Base-by-base conservation (phyloP, 441 rosid species). In the Pelargonium citronellum region DNA sequence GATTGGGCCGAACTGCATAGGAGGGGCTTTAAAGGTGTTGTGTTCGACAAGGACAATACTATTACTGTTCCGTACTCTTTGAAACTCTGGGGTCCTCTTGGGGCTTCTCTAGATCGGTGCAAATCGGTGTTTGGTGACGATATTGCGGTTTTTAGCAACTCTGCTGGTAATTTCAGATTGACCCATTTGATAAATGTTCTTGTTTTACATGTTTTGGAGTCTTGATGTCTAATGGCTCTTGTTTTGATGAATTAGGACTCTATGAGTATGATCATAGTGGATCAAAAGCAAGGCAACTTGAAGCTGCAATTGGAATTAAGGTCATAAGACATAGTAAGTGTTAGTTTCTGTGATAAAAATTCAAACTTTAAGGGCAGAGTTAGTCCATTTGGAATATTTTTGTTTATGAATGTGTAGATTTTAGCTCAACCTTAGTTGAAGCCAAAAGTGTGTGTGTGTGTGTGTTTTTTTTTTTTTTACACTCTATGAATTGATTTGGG, bases 1-100 rank as follows among this genome's bases (percentile, higher is more conserved):
- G 96, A 95, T 70, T 92, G 99, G 99, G 82, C 67, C 24, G 96
- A 88, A 83, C 87, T 95, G 66, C 87, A 79, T 47, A 79, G 67
- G 67, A 88, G 84, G 73, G 99, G 99, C 2, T 92, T 92, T 75
- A 83, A 78, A 65, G 99, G 97, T 1, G 98, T 95, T 10, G 99
- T 95, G 22, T 95, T 95, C 66, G 99, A 95, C 67, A 95, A 95
- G 77, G 99, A 95, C 65, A 95, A 95, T 70, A 95, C 98, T 0
- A 85, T 95, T 30, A 95, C 97, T 1, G 96, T 87, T 70, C 98
- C 98, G 69, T 92, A 95, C 79, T 75, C 91, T 73, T 77, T 95
- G 80, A 78, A 87, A 24, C 80, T 89, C 19, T 91, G 95, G 92
- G 81, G 75, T 20, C 86, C 94, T 11, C 85, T 89, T 44, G 71